Conservation (phyloP, 2,329 filamentous ascomycete genomes). For the Fonsecaea multimorphosa region DNA sequence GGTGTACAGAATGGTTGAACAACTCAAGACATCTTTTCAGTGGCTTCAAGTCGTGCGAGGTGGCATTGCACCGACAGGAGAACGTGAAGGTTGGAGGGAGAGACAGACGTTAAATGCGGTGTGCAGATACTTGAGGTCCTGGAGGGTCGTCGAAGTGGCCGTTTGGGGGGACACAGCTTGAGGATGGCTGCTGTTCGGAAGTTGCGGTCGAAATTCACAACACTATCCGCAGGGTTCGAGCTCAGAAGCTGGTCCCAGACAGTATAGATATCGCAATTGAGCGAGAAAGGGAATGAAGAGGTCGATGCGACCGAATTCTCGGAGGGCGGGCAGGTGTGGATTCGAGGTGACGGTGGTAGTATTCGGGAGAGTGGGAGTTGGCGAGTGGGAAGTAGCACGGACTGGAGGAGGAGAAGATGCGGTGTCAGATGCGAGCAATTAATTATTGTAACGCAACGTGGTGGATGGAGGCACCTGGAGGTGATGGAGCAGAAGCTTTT, state of each 20-base stretch:
- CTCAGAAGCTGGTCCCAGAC: background rate
- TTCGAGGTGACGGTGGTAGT: background rate
- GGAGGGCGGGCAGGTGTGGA: background rate
- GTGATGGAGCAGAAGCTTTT: slow-evolving; percentile 4
- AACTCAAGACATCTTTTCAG: slow-evolving; percentile 27
- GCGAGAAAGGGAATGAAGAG: background rate
- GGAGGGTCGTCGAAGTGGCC: background rate
- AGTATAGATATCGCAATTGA: background rate
- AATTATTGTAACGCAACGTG: slow-evolving; percentile 25
- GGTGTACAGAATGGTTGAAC: slow-evolving; percentile 23
- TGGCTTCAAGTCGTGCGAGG: slow-evolving; percentile 26
- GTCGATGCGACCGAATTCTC: slow-evolving; percentile 12
- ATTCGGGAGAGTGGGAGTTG: slow-evolving; percentile 5
- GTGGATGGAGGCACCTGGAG: slow-evolving; percentile 12
- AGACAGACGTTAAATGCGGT: slow-evolving; percentile 3
- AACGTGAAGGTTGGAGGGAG: background rate
- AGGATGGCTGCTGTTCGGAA: background rate
- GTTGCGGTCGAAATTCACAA: background rate
- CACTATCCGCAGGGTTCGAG: background rate
- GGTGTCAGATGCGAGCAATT: slow-evolving; percentile 25
- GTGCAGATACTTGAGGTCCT: background rate
- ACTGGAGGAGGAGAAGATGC: slow-evolving; percentile 20
- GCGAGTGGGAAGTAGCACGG: slow-evolving; percentile 8
- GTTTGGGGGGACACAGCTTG: background rate
- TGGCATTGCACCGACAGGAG: slow-evolving; percentile 23